Evolutionary conservation across 2,329 filamentous ascomycete genomes (phyloP).

Genomic region (Fragosphaeria purpurea): DNA sequence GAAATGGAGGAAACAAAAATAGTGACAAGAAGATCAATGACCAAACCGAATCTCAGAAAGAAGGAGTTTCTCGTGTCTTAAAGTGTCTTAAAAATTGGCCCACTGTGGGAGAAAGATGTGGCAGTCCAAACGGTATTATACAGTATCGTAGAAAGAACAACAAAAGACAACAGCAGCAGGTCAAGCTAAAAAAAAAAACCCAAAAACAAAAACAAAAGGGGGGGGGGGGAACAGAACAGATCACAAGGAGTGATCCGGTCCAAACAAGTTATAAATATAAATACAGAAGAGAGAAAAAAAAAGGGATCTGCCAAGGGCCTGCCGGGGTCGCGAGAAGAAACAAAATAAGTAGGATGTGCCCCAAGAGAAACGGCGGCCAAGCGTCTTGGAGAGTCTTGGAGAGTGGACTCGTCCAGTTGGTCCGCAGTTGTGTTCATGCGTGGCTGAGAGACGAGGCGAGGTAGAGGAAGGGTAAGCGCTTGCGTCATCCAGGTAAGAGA

Average conservation of each 20-base stretch:
- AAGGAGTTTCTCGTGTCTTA: no score
- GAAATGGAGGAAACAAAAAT: no score
- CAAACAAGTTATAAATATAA: neutral
- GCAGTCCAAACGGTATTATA: neutral
- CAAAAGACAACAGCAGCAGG: neutral
- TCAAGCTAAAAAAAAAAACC: neutral
- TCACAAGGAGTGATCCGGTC: neutral
- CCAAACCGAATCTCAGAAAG: no score
- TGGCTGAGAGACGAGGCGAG: neutral
- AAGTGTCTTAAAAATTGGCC: no score
- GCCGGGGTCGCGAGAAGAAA: neutral
- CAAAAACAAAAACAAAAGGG: neutral
- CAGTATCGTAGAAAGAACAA: conserved; percentile 1
- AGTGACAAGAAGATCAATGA: no score
- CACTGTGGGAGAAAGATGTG: no score
- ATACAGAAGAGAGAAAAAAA: neutral
- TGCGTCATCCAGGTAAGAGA: no score
- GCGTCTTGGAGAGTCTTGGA: conserved; percentile 5
- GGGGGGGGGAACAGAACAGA: neutral
- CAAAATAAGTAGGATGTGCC: neutral
- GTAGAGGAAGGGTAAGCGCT: no score
- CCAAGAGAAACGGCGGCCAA: conserved; percentile 5
- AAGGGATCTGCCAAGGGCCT: conserved; percentile 1
- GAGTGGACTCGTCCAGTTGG: conserved; percentile 1
- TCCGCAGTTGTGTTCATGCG: conserved; percentile 2